Base-by-base conservation (phyloP, 306 rosid genomes). In the Castanospermum australe region DNA sequence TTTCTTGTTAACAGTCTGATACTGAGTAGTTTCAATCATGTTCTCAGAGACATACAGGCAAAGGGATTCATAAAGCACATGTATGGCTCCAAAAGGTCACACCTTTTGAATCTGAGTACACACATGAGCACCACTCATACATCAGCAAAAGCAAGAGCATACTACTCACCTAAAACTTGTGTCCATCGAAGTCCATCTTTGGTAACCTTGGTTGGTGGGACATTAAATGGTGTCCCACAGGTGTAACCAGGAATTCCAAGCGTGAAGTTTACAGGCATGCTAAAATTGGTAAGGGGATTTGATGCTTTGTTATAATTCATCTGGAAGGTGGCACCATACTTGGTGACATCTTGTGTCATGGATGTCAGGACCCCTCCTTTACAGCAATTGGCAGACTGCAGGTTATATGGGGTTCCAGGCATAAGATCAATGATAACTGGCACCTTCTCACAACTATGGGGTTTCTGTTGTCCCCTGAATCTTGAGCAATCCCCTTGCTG, bases 401-500 rank as follows among this genome's bases (percentile, higher is more conserved):
- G 12, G 13, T 86, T 83, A 77, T 82, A 94, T 8, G 89, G 86
- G 1, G 92, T 55, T 63, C 92, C 94, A 2, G 94, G 91, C 84
- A 83, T 22, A 2, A 94, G 90, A 81, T 92, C 97, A 25, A 92
- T 79, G 13, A 92, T 84, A 39, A 25, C 64, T 5, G 96, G 97
- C 51, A 54, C 4, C 79, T 72, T 90, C 73, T 83, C 73, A 80
- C 98, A 94, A 50, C 94, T 82, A 81, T 94, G 96, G 1, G 98
- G 98, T 36, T 73, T 79, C 7, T 81, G 51, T 72, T 45, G 67
- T 51, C 87, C 89, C 25, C 30, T 86, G 50, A 87, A 85, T 72
- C 73, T 85, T 11, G 90, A 70, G 85, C 98, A 94, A 30, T 92
- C 54, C 47, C 97, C 98, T 85, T 89, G 96, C 55, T 88, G 82